phyloP scores from a whole-genome alignment of 352 stramenopile genomes.

The Phytophthora litchii region DNA sequence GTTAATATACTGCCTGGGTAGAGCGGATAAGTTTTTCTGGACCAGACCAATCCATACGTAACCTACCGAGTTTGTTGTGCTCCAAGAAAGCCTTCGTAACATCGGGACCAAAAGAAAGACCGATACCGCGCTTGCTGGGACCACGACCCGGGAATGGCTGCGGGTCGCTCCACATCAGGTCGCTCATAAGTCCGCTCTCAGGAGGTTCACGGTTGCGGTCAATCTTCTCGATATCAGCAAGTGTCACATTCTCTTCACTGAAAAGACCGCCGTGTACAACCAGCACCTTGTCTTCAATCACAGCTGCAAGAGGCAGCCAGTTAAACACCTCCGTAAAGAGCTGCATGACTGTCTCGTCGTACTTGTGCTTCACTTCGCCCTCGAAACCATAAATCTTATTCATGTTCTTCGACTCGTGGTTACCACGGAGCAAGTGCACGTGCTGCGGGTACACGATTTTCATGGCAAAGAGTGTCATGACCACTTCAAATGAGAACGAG shows the following conservation, averaged over 20 bases:
- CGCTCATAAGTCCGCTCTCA: constrained; percentile 92
- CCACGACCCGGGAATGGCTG: constrained; percentile 96
- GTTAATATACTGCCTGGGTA: constrained; percentile 1
- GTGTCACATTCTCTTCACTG: constrained; percentile 92
- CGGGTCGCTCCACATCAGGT: constrained; percentile 96
- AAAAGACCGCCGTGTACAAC: constrained; percentile 98
- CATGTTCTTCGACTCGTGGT: constrained; percentile 99
- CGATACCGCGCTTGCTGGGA: constrained; percentile 97
- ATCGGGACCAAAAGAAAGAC: constrained; percentile 97
- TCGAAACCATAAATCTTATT: constrained; percentile 99
- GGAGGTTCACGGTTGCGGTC: constrained; percentile 95
- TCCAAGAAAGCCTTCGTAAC: constrained; percentile 97
- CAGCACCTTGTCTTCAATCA: constrained; percentile 95
- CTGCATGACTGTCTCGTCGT: constrained; percentile 98
- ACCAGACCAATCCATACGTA: constrained; percentile 1
- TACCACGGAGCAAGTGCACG: constrained; percentile 95
- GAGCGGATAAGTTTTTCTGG: neutral
- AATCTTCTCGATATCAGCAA: constrained; percentile 96
- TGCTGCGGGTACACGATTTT: constrained; percentile 95
- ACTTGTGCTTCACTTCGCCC: constrained; percentile 99
- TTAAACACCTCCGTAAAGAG: constrained; percentile 99
- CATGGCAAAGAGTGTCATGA: constrained; percentile 97
- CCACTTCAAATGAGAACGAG: constrained; percentile 98
- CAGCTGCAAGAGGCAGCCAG: constrained; percentile 94
- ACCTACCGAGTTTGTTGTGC: constrained; percentile 93